Evolutionary conservation across 345 rosid species (phyloP).

Genomic region (Pseudoturritis turrita): DNA sequence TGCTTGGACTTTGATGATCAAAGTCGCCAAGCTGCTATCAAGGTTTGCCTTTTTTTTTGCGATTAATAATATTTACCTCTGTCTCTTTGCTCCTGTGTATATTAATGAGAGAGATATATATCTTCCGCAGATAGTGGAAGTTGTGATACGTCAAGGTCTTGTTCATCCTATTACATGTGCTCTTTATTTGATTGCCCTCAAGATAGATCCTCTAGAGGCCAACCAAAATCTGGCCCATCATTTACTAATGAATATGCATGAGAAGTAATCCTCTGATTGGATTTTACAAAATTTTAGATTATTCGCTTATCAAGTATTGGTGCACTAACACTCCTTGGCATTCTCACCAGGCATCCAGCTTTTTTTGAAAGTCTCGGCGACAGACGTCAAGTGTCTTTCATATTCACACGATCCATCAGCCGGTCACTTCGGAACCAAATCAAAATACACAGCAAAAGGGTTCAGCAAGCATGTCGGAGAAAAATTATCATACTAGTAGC

Average conservation of each 20-base stretch:
- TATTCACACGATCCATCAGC: conserved; percentile 59
- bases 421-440: conserved; percentile 37
- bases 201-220: conserved; percentile 87
- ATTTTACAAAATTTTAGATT: too few species aligned
- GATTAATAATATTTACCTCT: background rate
- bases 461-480: too few species aligned
- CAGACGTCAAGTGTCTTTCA: conserved; percentile 91
- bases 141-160: conserved; percentile 96
- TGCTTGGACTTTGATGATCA: too few species aligned
- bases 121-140: conserved; percentile 83
- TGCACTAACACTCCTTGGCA: conserved; percentile 24
- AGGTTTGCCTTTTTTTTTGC: conserved; percentile 45
- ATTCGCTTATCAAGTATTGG: background rate
- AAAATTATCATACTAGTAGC: too few species aligned
- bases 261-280: too few species aligned
- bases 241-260: conserved; percentile 90
- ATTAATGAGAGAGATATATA: background rate
- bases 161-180: conserved; percentile 99
- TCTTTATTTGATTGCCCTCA: conserved; percentile 94
- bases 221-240: conserved; percentile 97
- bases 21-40: conserved; percentile 82
- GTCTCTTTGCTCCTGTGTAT: background rate
- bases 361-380: conserved; percentile 97
- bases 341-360: conserved; percentile 77
- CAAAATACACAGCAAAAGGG: too few species aligned